Base-by-base conservation (phyloP, 2,329 filamentous ascomycete species). In the Cladosporium sp. region DNA sequence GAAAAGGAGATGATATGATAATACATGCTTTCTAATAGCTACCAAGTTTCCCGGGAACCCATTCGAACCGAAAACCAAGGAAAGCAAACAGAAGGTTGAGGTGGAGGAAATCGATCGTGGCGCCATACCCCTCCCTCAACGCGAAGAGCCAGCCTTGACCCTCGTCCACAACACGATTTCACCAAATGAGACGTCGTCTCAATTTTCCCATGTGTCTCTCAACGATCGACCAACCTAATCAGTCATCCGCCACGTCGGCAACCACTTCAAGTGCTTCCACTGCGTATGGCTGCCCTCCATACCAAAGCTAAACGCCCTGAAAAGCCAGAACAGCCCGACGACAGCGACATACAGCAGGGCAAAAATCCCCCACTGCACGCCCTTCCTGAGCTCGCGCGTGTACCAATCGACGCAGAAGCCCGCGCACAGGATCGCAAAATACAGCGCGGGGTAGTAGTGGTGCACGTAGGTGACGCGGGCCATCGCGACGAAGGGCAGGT, bases 401-500 rank as follows among this genome's bases (percentile, higher is more conserved):
- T 85, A 77, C 85, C 89, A 97, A 70, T 97, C 90, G 52, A 87
- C 74, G 61, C 90, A 80, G 79, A 98, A 98, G 50, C 91, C 92
- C 57, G 91, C 83, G 13, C 82, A 83, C 43, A 98, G 77, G 59
- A 98, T 95, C 63, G 93, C 91, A 70, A 97, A 98, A 77, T 97
- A 98, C 9, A 98, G 82, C 9, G 93, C 93, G 9, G 93, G 93
- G 72, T 97, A 98, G 78, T 98, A 98, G 76, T 98, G 93, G 72
- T 98, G 93, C 51, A 98, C 93, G 66, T 98, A 98, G 13, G 93
- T 98, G 56, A 98, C 93, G 78, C 93, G 89, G 9, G 90, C 93
- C 95, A 98, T 98, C 66, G 93, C 83, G 64, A 95, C 82, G 72
- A 97, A 98, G 1, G 93, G 93, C 57, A 95, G 74, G 70, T 96